Base-by-base conservation (phyloP, 768 basidiomycete species). In the Suillus decipiens region DNA sequence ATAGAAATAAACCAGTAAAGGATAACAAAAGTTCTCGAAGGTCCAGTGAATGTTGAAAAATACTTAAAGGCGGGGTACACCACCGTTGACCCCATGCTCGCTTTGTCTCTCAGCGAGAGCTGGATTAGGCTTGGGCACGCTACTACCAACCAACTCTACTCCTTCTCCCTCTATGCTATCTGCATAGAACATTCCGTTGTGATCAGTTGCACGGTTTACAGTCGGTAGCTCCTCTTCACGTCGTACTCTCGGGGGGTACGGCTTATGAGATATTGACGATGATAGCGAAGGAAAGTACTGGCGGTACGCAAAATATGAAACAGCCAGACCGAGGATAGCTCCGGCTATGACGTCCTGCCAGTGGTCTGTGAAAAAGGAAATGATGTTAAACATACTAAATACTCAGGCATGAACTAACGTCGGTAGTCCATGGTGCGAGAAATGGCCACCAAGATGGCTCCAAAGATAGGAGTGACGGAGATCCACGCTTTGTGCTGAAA, bases 361-460 rank as follows among this genome's bases (percentile, higher is more conserved):
- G 73, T 96, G 94, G 75, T 96, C 92, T 93, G 65, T 37, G 41
- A 55, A 62, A 36, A 59, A 60, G 10, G 41, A 24, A 24, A 19
- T 33, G 60, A 59, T 61, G 57, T 57, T 24, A 68, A 64, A 17
- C 31, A 19, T 9, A n/a, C 36, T 39, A 15, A 15, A 58, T 59
- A 9, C 61, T 24, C 17, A 11, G 28, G 24, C 28, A 61, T 45
- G 24, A 34, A 81, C 85, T 62, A 69, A 92, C 90, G 94, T 62
- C 95, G 84, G 68, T 90, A 89, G 75, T 96, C 95, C 91, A 96
- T 95, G 2, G 92, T 95, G 22, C 96, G 86, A 7, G 89, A 90
- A 59, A 95, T 87, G 3, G 92, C 92, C 10, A 93, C 89, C 5
- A 93, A 77, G 12, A 87, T 80, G 2, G 94, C 95, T 10, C 83